Evolutionary conservation across 805 yeast genomes (phyloP).

Genomic region (Nakazawaea laoshanensis): DNA sequence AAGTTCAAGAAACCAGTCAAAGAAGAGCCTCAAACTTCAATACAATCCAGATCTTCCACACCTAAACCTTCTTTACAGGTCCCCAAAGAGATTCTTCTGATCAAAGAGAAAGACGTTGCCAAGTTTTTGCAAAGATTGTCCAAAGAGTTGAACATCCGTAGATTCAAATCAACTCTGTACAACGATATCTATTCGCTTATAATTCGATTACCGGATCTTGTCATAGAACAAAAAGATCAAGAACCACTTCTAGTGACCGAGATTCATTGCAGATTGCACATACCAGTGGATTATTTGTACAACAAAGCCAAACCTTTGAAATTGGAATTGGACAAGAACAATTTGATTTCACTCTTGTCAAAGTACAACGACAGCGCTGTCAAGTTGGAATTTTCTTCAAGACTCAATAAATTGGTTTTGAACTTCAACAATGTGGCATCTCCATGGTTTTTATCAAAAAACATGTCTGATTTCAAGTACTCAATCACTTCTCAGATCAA

Average conservation of each 20-base stretch:
- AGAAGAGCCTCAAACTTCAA: background rate
- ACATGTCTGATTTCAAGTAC: slow-evolving; percentile 11
- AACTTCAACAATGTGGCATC: slow-evolving; percentile 20
- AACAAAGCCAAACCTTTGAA: slow-evolving; percentile 18
- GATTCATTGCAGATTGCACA: slow-evolving; percentile 19
- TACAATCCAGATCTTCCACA: background rate
- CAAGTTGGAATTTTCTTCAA: slow-evolving; percentile 22
- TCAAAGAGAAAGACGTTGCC: slow-evolving; percentile 18
- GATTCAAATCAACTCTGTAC: slow-evolving; percentile 20
- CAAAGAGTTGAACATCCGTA: slow-evolving; percentile 12
- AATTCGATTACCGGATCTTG: slow-evolving; percentile 16
- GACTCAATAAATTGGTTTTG: slow-evolving; percentile 19
- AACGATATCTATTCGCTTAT: slow-evolving; percentile 20
- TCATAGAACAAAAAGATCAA: slow-evolving; percentile 15
- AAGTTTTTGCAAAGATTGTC: slow-evolving; percentile 19
- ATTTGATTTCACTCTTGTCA: slow-evolving; percentile 18
- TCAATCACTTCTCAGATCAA: slow-evolving; percentile 24
- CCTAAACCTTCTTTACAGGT: background rate
- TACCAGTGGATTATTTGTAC: slow-evolving; percentile 24
- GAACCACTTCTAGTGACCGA: slow-evolving; percentile 12
- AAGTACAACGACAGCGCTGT: slow-evolving; percentile 20
- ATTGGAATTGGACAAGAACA: slow-evolving; percentile 24
- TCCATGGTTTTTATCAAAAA: slow-evolving; percentile 13
- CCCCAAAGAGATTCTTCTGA: slow-evolving; percentile 9
- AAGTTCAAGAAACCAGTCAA: slow-evolving; percentile 15